Evolutionary conservation across 164 flowering plant genomes (phyloP).

Genomic region (Berberis thunbergii): DNA sequence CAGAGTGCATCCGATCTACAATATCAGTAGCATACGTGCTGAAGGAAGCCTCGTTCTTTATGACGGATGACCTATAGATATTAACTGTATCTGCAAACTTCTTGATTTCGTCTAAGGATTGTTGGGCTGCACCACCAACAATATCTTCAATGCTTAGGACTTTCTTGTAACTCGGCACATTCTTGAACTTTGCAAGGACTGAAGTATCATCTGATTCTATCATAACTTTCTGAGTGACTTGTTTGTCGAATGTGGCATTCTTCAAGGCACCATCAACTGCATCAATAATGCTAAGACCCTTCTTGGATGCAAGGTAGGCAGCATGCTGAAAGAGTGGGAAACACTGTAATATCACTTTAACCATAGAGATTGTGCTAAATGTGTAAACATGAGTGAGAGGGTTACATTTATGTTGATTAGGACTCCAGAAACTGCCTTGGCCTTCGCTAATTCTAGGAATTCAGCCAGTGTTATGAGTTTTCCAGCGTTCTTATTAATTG

Average conservation of each 20-base stretch:
- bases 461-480: constrained; percentile 48
- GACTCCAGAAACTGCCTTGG: constrained; percentile 56
- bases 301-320: constrained; percentile 73
- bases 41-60: constrained; percentile 17
- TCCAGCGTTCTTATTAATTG: constrained; percentile 48
- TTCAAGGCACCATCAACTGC: constrained; percentile 44
- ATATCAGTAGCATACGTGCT: constrained; percentile 29
- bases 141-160: constrained; percentile 34
- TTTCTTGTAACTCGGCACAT: constrained; percentile 35
- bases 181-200: constrained; percentile 49
- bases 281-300: constrained; percentile 51
- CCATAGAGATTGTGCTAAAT: not conserved
- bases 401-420: constrained; percentile 53
- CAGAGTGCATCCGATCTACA: constrained; percentile 42
- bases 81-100: constrained; percentile 61
- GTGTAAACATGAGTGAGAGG: too few relatives aligned
- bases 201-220: constrained; percentile 80
- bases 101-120: constrained; percentile 53
- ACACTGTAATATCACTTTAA: not conserved
- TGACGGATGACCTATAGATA: constrained; percentile 35
- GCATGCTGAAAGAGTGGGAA: constrained; percentile 51
- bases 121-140: constrained; percentile 37
- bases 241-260: constrained; percentile 67
- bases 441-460: constrained; percentile 62
- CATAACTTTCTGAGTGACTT: constrained; percentile 51